Conservation (phyloP, 768 basidiomycete genomes). For the Serendipita indica region DNA sequence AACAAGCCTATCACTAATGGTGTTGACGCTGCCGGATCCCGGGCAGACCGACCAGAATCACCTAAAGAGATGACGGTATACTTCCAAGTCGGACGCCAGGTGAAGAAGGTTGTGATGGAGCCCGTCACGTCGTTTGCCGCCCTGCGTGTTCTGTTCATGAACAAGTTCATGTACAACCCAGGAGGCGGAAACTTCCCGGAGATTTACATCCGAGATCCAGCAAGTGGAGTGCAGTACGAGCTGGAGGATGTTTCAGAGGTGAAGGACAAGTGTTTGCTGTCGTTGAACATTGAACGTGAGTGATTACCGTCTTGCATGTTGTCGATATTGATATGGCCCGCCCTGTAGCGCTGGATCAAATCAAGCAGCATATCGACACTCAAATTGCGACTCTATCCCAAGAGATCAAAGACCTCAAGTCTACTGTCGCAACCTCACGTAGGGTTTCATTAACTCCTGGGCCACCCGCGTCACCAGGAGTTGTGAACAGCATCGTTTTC, state of each 20-base stretch:
- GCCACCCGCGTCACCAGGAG: conserved; percentile 23
- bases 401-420: conserved; percentile 80
- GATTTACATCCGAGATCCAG: conserved; percentile 87
- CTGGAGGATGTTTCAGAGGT: conserved; percentile 90
- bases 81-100: conserved; percentile 77
- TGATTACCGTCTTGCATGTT: conserved; percentile 17
- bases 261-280: conserved; percentile 72
- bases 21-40: conserved; percentile 18
- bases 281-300: conserved; percentile 93
- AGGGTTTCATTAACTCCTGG: conserved; percentile 35
- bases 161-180: conserved; percentile 87
- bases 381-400: conserved; percentile 75
- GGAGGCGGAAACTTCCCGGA: conserved; percentile 88
- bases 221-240: conserved; percentile 88
- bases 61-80: conserved; percentile 48
- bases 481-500: conserved; percentile 36
- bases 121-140: conserved; percentile 54
- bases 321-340: conserved; percentile 10
- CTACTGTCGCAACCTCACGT: conserved; percentile 37
- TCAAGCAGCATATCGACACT: conserved; percentile 92
- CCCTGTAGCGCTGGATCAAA: conserved; percentile 78
- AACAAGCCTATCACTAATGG: not conserved
- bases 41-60: conserved; percentile 9
- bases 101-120: conserved; percentile 72
- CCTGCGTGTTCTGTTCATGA: conserved; percentile 78